Percentiles rank a stretch among this genome's conserved stretches.
Evolutionary conservation across 1,284 basidiomycete genomes (phyloP).

Genomic region (Ustilago bromivora): DNA sequence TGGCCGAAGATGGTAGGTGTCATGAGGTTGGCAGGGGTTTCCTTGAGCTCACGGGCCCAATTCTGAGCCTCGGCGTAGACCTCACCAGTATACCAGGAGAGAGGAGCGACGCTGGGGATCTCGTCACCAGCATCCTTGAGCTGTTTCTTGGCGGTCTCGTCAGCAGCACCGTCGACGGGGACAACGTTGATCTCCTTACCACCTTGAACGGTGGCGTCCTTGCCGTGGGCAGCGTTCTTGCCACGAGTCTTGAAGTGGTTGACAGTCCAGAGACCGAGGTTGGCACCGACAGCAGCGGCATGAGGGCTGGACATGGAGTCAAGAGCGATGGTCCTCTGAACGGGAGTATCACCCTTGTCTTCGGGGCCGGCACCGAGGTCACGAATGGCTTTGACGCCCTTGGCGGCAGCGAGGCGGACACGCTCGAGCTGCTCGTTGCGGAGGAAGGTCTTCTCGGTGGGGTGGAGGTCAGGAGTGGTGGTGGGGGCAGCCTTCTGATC

Average conservation of each 20-base stretch:
- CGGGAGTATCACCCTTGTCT: slow-evolving; percentile 43
- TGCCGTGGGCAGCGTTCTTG: slow-evolving; percentile 50
- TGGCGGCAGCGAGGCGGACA: slow-evolving; percentile 64
- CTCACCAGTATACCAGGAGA: slow-evolving; percentile 67
- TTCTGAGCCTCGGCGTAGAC: slow-evolving; percentile 85
- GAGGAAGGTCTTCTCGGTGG: slow-evolving; percentile 55
- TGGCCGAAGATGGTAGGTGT: slow-evolving; percentile 77
- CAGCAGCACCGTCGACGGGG: slow-evolving; percentile 50
- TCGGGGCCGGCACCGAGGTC: slow-evolving; percentile 58
- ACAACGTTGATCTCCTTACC: slow-evolving; percentile 61
- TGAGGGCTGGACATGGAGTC: slow-evolving; percentile 63
- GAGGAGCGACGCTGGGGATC: slow-evolving; percentile 55
- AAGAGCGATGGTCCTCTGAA: slow-evolving; percentile 53
- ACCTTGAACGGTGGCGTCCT: slow-evolving; percentile 57
- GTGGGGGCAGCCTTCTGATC: slow-evolving; percentile 61
- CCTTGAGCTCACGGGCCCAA: slow-evolving; percentile 85
- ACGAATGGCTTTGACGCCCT: slow-evolving; percentile 64
- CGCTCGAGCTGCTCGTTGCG: slow-evolving; percentile 66
- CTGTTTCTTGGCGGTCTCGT: slow-evolving; percentile 58
- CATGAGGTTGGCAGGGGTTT: slow-evolving; percentile 80
- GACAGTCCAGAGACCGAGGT: slow-evolving; percentile 62
- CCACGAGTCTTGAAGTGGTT: slow-evolving; percentile 69
- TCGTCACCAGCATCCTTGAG: slow-evolving; percentile 62
- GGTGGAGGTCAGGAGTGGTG: slow-evolving; percentile 61
- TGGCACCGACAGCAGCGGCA: slow-evolving; percentile 64